A percentile compares a stretch with the other conserved stretches of the same genome.
Conservation (phyloP, 2,329 filamentous ascomycete genomes). For the Scytalidium lignicola region DNA sequence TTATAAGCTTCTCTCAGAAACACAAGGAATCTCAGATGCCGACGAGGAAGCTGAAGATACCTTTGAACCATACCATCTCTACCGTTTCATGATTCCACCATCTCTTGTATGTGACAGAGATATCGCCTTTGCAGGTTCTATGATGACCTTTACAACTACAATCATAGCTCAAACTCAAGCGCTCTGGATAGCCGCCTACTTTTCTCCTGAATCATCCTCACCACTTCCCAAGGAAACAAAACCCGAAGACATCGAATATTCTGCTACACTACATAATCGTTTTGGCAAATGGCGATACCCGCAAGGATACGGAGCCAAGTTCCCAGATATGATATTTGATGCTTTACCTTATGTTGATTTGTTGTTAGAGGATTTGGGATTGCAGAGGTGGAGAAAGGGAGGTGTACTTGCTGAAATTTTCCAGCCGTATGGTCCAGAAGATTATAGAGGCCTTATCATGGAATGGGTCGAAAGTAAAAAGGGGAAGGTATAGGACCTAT, state of each 20-base stretch:
- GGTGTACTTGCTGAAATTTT: slow-evolving; percentile 34
- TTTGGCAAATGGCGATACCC: slow-evolving; percentile 67
- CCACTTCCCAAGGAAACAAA: neutral
- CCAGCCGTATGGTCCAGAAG: slow-evolving; percentile 36
- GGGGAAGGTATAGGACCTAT: neutral
- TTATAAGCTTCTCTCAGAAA: neutral
- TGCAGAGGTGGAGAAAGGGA: slow-evolving; percentile 49
- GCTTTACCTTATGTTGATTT: slow-evolving; percentile 66
- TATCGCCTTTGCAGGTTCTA: slow-evolving; percentile 38
- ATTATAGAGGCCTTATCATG: slow-evolving; percentile 37
- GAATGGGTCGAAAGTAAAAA: slow-evolving; percentile 29
- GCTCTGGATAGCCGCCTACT: slow-evolving; percentile 60
- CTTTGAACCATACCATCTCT: slow-evolving; percentile 31
- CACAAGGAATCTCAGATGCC: slow-evolving; percentile 9
- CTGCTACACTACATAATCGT: slow-evolving; percentile 58
- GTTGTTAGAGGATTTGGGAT: slow-evolving; percentile 58
- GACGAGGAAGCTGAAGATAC: neutral
- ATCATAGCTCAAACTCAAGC: slow-evolving; percentile 41
- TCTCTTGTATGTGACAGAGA: slow-evolving; percentile 34
- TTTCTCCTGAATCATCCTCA: slow-evolving; percentile 43
- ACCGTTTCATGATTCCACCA: slow-evolving; percentile 40
- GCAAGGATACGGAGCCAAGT: slow-evolving; percentile 54
- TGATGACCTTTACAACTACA: slow-evolving; percentile 37
- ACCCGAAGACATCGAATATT: slow-evolving; percentile 34
- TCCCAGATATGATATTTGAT: slow-evolving; percentile 72